Evolutionary conservation across 495 filamentous ascomycete genomes (phyloP), one percentile per base, ranked within the genome.

Genomic region (Talaromyces nanjingensis): DNA sequence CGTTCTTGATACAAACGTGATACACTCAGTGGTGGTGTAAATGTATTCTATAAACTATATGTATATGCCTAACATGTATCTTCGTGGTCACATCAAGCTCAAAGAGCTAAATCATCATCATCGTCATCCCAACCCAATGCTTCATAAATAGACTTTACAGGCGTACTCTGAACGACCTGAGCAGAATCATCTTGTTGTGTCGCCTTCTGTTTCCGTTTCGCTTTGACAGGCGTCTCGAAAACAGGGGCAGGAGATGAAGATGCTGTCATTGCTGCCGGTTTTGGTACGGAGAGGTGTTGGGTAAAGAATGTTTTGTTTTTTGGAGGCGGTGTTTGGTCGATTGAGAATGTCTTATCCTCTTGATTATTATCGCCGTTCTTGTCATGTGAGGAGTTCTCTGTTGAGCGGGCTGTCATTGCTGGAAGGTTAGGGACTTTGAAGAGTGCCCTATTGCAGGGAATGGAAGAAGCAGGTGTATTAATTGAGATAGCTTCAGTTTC

Each of bases 121-220:
- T 88, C 84, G 64, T 85, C 79, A 65, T 93, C 88, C 92, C 92
- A 91, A 55, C 91, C 89, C 57, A 94, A 71, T 39, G 78, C 76
- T 72, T 88, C 84, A 70, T 89, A 96, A 55, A 96, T 89, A 18
- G 68, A 77, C 73, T 73, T 81, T 71, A 78, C 74, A 8, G 77
- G 77, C 1, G 76, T 79, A 49, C 73, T 70, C 6, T 74, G 74
- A 34, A 78, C 66, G 16, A n/a, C 11, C 27, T 56, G n/a, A 14
- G 53, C 20, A 22, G 27, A 59, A 65, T 59, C 0, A 37, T 54
- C 37, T 52, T 45, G 62, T 39, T 42, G 12, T 4, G 22, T 33
- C 29, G 7, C 31, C 18, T 27, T 59, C 4, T 31, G 37, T 52
- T 42, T 54, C 18, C 9, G 27, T 27, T 31, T 42, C 45, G 24